These are phyloP conservation scores for Coffea eugenioides DNA, from an alignment of 257 asterid genomes.

Conservation along the genomic window DNA sequence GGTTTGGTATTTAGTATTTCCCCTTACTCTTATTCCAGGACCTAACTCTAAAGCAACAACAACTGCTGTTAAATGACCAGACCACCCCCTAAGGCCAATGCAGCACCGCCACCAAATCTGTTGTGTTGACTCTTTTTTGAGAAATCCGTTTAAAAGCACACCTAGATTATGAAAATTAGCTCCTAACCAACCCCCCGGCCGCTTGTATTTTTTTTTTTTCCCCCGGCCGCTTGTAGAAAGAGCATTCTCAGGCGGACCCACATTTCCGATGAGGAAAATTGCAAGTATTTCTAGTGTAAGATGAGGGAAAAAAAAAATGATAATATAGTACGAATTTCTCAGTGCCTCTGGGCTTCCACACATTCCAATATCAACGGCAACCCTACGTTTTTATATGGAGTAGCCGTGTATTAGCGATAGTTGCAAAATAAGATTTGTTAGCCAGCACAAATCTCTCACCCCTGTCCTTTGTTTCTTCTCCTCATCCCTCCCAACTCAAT, in stretches of 20 bases:
- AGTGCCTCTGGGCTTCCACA: constrained; percentile 31
- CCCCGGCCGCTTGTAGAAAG: background rate
- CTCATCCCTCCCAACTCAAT: constrained; percentile 21
- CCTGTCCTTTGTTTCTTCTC: constrained; percentile 3
- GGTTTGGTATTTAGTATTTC: background rate
- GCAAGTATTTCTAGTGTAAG: background rate
- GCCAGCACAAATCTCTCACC: constrained; percentile 40
- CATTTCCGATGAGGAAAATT: background rate
- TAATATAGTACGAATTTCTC: background rate
- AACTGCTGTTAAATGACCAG: background rate
- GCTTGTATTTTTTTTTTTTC: no score
- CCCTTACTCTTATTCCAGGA: no score
- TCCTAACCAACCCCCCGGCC: background rate
- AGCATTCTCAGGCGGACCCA: background rate
- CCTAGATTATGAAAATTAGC: background rate
- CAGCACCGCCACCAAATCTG: background rate
- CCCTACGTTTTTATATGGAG: constrained; percentile 39
- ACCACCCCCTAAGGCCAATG: background rate
- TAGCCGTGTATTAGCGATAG: background rate
- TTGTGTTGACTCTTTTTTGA: background rate
- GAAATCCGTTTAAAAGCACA: no score
- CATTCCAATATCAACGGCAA: constrained; percentile 38
- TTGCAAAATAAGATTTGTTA: constrained; percentile 15
- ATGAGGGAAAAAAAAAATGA: background rate
- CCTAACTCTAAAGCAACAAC: background rate